phyloP scores from a whole-genome alignment of 495 filamentous ascomycete genomes.

The Aspergillus ostianus region DNA sequence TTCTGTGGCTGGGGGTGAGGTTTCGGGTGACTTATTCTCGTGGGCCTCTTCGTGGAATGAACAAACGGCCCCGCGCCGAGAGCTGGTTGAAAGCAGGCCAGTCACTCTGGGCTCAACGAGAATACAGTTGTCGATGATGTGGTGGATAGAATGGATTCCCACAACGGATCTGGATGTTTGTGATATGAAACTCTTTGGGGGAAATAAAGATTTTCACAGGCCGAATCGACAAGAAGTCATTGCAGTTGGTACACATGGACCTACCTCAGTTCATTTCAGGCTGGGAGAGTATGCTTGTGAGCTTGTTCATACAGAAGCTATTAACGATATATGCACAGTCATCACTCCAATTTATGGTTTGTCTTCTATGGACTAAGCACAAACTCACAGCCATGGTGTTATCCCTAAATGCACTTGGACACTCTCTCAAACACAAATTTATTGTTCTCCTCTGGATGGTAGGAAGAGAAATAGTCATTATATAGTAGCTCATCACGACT shows the following conservation, averaged over 20 bases:
- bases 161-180: too few relatives aligned
- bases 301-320: too few relatives aligned
- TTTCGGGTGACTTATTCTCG: too few relatives aligned
- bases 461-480: constrained; percentile 28
- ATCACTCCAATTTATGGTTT: too few relatives aligned
- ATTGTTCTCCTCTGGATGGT: constrained; percentile 21
- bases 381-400: background rate
- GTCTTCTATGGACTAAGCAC: background rate
- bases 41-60: too few relatives aligned
- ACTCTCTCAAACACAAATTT: constrained; percentile 23
- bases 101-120: too few relatives aligned
- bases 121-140: background rate
- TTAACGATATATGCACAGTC: too few relatives aligned
- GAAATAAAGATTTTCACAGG: background rate
- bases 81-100: background rate
- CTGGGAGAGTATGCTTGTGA: too few relatives aligned
- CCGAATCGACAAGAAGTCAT: too few relatives aligned
- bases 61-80: background rate
- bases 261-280: too few relatives aligned
- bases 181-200: background rate
- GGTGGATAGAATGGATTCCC: background rate
- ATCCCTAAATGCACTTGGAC: background rate
- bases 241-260: too few relatives aligned
- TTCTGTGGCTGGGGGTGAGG: background rate
- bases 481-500: constrained; percentile 20